Evolutionary conservation across 345 rosid genomes (phyloP).

Genomic region (Arabidopsis suecica): DNA sequence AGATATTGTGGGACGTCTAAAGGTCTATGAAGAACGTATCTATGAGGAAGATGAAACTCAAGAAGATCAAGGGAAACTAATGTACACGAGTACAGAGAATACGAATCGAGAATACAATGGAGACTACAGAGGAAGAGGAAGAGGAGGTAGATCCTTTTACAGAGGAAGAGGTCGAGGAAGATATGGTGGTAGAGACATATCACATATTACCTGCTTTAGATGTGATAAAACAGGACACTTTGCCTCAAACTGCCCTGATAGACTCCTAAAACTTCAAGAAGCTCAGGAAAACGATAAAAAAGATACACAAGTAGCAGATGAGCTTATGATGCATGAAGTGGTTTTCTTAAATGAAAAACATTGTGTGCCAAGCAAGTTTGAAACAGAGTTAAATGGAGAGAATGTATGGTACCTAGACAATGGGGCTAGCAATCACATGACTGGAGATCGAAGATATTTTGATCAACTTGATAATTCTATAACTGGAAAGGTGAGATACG

Average conservation of each 20-base stretch:
- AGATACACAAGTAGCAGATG: background rate
- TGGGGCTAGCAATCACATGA: background rate
- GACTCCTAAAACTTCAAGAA: background rate
- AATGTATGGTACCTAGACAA: background rate
- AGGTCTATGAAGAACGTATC: too few species aligned
- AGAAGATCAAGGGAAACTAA: too few species aligned
- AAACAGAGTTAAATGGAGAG: fast-evolving
- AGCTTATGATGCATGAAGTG: background rate
- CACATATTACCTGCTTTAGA: background rate
- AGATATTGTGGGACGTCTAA: too few species aligned
- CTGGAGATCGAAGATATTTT: background rate
- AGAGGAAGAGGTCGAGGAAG: background rate
- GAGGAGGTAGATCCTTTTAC: background rate
- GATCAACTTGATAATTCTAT: background rate
- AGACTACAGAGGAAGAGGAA: too few species aligned
- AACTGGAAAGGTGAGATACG: background rate
- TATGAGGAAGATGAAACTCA: too few species aligned
- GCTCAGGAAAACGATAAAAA: background rate
- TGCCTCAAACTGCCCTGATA: background rate
- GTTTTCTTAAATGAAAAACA: background rate
- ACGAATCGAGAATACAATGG: too few species aligned
- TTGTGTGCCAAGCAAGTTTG: background rate
- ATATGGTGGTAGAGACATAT: background rate
- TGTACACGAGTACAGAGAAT: too few species aligned
- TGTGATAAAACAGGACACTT: background rate